Conservation (phyloP, 2,329 filamentous ascomycete genomes). For the Teratosphaeria pseudoeucalypti region DNA sequence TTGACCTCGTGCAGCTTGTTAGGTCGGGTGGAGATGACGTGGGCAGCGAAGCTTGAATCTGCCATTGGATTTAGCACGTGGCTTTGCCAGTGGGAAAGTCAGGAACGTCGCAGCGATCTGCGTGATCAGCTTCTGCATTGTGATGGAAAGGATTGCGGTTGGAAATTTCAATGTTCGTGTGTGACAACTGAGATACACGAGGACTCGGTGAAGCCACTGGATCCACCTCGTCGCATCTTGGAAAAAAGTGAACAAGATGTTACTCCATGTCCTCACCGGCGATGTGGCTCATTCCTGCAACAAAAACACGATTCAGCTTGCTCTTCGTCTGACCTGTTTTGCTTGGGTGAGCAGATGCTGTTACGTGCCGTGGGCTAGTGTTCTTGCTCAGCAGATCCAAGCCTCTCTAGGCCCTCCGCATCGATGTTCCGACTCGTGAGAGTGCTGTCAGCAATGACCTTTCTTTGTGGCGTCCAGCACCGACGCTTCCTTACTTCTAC, state of each 20-base stretch:
- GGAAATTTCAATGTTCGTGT: not conserved
- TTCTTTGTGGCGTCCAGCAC: not conserved
- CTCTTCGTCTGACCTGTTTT: not conserved
- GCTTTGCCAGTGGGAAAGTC: not conserved
- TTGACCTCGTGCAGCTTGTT: too few relatives aligned
- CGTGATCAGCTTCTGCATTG: not conserved
- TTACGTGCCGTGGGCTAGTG: not conserved
- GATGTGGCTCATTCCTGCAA: not conserved
- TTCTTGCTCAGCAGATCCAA: slow-evolving; percentile 23
- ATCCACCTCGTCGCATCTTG: not conserved
- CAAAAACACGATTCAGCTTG: not conserved
- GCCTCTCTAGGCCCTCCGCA: slow-evolving; percentile 41
- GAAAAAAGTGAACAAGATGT: not conserved
- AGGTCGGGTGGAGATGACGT: not conserved
- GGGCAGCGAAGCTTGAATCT: not conserved
- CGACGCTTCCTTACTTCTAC: not conserved
- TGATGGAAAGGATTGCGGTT: not conserved
- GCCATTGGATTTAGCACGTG: not conserved
- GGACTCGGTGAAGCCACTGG: not conserved
- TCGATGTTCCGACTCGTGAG: slow-evolving; percentile 39
- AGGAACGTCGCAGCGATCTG: not conserved
- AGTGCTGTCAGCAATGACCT: slow-evolving; percentile 38
- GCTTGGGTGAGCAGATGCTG: not conserved
- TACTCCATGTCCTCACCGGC: not conserved
- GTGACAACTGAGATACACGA: not conserved